Base-by-base conservation (phyloP, 441 rosid species). In the Gossypium gossypioides region DNA sequence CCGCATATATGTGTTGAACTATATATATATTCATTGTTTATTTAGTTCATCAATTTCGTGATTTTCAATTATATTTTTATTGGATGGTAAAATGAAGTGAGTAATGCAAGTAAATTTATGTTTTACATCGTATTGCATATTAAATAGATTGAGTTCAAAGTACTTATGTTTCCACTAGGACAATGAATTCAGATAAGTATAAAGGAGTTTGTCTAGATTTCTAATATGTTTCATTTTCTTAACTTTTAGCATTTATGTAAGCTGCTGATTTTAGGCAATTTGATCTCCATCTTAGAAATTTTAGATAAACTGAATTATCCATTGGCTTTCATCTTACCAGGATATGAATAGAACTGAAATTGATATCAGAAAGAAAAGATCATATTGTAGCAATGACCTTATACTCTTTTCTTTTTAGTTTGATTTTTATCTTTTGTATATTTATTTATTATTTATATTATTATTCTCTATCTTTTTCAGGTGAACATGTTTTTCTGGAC, bases 401-500 rank as follows among this genome's bases (percentile, higher is more conserved):
- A 9, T 29, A 18, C 27, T 8, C 9, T 51, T 21, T 48, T 18
- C 24, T 29, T 71, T 16, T 48, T 52, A 40, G 2, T 52, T 55
- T 8, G 3, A 62, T 2, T 9, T 37, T 7, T 37, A 7, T 37
- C 16, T 55, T 29, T 52, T 56, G 9, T 63, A 10, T 60, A 1
- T 48, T 75, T 13, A 6, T 37, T 7, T 37, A 37, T 37, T 42
- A 73, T 69, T 69, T 72, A 75, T 37, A 62, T 69, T 73, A 10
- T 40, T 25, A 29, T 66, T 69, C 21, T 68, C 75, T 32, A 60
- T 25, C 18, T 60, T 78, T 48, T 84, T 76, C 90, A 95, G 99
- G 97, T 75, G 97, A 92, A 79, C 83, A 78, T 60, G 79, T 87
- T 69, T 92, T 95, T 73, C 76, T 95, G 81, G 96, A 89, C 69